Conservation (phyloP, 1,284 basidiomycete species). For the Ganoderma leucocontextum region DNA sequence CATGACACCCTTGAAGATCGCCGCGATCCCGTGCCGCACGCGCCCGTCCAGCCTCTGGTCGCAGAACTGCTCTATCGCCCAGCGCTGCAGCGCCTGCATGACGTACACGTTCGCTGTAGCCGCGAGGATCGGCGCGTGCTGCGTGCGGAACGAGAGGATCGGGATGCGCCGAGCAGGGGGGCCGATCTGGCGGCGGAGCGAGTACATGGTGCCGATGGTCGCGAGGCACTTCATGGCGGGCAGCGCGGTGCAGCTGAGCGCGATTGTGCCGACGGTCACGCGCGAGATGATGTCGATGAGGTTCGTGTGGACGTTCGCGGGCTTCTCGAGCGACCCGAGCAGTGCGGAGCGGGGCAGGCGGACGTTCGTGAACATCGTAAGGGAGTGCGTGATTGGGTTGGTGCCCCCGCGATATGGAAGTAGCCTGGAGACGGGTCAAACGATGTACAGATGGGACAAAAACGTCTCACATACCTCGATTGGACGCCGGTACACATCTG, state of each 20-base stretch:
- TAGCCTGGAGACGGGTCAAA: slow-evolving; percentile 34
- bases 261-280: slow-evolving; percentile 50
- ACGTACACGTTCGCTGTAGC: slow-evolving; percentile 52
- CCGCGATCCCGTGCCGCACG: slow-evolving; percentile 50
- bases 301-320: slow-evolving; percentile 37
- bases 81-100: slow-evolving; percentile 45
- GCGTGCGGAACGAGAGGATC: slow-evolving; percentile 56
- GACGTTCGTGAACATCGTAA: slow-evolving; percentile 52
- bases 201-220: slow-evolving; percentile 51
- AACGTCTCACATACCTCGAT: slow-evolving; percentile 33
- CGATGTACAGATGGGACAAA: no score
- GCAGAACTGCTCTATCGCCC: slow-evolving; percentile 42
- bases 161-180: slow-evolving; percentile 37
- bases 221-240: slow-evolving; percentile 44
- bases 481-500: slow-evolving; percentile 44
- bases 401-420: slow-evolving; percentile 47
- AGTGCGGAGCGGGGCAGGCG: slow-evolving; percentile 46
- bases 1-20: slow-evolving; percentile 49
- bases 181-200: slow-evolving; percentile 48
- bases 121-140: slow-evolving; percentile 53
- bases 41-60: slow-evolving; percentile 40
- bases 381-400: slow-evolving; percentile 46
- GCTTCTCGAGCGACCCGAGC: slow-evolving; percentile 43
- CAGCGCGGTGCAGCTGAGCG: slow-evolving; percentile 43
- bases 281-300: slow-evolving; percentile 49